These are phyloP conservation scores for Geotrichum fermentans DNA, from an alignment of 1,139 yeast genomes.

Conservation along the genomic window DNA sequence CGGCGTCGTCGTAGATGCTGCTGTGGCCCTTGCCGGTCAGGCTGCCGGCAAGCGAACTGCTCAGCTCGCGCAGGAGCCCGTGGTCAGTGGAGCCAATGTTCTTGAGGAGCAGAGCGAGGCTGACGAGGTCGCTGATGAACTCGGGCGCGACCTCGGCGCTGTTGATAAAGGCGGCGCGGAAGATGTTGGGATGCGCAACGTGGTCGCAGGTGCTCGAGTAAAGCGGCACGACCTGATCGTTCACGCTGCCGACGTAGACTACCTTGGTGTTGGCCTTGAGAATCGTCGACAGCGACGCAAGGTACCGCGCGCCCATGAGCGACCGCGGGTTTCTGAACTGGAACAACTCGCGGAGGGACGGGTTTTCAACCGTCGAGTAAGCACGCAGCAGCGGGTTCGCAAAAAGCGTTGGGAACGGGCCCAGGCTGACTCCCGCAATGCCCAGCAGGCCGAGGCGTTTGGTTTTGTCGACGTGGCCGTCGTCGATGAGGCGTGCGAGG, in stretches of 20 bases:
- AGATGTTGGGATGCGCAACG: slow-evolving; percentile 82
- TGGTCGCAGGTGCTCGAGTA: slow-evolving; percentile 84
- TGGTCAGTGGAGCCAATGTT: slow-evolving; percentile 40
- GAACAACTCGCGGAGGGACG: slow-evolving; percentile 76
- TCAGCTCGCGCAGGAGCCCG: slow-evolving; percentile 64
- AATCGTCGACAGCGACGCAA: slow-evolving; percentile 60
- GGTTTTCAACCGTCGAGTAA: slow-evolving; percentile 83
- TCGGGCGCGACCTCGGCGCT: slow-evolving; percentile 50
- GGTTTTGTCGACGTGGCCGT: slow-evolving; percentile 52
- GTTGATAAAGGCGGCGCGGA: slow-evolving; percentile 84
- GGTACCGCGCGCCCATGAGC: slow-evolving; percentile 62
- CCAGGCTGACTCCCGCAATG: slow-evolving; percentile 94
- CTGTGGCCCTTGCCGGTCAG: slow-evolving; percentile 95
- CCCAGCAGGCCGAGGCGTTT: slow-evolving; percentile 64
- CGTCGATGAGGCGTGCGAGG: slow-evolving; percentile 63
- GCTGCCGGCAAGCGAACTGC: slow-evolving; percentile 80
- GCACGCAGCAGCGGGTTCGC: slow-evolving; percentile 80
- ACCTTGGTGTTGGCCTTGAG: slow-evolving; percentile 69
- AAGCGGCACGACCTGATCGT: slow-evolving; percentile 88
- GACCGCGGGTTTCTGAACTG: slow-evolving; percentile 77
- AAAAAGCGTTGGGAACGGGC: slow-evolving; percentile 88
- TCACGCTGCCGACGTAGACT: slow-evolving; percentile 77
- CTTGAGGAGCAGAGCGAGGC: slow-evolving; percentile 40
- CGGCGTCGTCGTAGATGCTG: slow-evolving; percentile 74
- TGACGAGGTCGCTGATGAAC: slow-evolving; percentile 48